Evolutionary conservation across 2,329 filamentous ascomycete species (phyloP).

Genomic region (Aspergillus udagawae): DNA sequence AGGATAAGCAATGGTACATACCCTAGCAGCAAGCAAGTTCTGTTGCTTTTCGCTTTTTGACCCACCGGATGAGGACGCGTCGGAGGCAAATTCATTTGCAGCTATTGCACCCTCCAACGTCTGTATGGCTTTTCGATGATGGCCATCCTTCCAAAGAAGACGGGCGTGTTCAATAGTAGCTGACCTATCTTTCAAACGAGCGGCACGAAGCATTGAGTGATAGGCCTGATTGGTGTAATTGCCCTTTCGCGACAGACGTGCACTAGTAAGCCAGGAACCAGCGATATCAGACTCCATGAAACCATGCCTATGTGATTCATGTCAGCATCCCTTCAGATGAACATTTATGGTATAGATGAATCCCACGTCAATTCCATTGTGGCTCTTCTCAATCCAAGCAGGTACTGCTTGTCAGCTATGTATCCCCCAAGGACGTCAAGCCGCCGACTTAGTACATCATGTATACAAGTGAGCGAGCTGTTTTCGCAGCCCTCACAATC

Average conservation of each 20-base stretch:
- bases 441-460: conserved; percentile 65
- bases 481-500: conserved; percentile 36
- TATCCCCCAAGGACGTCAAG: conserved; percentile 87
- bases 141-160: conserved; percentile 86
- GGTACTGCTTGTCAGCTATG: conserved; percentile 86
- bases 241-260: conserved; percentile 79
- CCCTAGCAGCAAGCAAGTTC: conserved; percentile 48
- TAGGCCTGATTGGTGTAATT: conserved; percentile 83
- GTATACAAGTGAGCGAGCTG: conserved; percentile 23
- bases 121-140: conserved; percentile 92
- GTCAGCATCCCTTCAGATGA: conserved; percentile 9
- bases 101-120: conserved; percentile 82
- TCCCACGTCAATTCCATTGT: conserved; percentile 69
- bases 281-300: conserved; percentile 74
- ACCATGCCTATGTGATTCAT: conserved; percentile 36
- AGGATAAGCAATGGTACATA: conserved; percentile 14
- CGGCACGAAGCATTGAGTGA: conserved; percentile 86
- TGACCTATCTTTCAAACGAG: conserved; percentile 75
- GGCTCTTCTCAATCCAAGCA: conserved; percentile 80
- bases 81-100: conserved; percentile 66
- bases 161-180: conserved; percentile 93
- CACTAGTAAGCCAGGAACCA: conserved; percentile 78
- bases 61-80: conserved; percentile 36
- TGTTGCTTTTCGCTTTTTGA: conserved; percentile 44
- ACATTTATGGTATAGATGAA: neutral